Conservation (phyloP, 1,139 yeast species). For the Saccharomyces hybrid region DNA sequence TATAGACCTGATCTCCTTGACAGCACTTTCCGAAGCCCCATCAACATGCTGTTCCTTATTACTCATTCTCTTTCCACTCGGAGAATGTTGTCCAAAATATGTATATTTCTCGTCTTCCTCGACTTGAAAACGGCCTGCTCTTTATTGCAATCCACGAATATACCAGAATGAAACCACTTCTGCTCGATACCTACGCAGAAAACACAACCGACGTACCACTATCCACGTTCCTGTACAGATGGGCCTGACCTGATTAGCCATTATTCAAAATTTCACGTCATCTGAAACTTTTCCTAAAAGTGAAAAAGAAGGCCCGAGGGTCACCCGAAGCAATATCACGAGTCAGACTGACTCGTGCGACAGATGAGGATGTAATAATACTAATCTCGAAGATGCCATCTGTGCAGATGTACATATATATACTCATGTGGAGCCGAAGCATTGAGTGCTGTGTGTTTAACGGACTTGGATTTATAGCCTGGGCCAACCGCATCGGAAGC, state of each 20-base stretch:
- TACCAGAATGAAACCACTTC: background rate
- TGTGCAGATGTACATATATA: background rate
- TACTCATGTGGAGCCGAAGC: background rate
- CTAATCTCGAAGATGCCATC: slow-evolving; percentile 1
- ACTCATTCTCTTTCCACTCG: background rate
- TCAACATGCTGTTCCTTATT: background rate
- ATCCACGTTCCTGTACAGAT: background rate
- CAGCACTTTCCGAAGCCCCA: background rate
- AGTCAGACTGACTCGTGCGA: slow-evolving; percentile 1
- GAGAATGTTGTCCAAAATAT: background rate
- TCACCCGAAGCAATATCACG: background rate
- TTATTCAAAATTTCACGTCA: background rate
- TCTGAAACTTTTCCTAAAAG: background rate
- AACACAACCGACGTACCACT: background rate
- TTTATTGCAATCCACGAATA: background rate
- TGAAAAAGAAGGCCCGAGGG: background rate
- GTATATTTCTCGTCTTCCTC: background rate
- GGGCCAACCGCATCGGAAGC: background rate
- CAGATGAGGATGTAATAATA: background rate
- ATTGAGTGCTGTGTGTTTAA: background rate
- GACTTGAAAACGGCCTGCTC: background rate
- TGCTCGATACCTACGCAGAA: background rate
- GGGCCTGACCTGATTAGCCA: background rate
- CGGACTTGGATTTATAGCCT: background rate
- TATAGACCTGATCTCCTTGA: background rate